These are phyloP conservation scores for Mycena rosella DNA, from an alignment of 768 basidiomycete genomes.

Conservation along the genomic window DNA sequence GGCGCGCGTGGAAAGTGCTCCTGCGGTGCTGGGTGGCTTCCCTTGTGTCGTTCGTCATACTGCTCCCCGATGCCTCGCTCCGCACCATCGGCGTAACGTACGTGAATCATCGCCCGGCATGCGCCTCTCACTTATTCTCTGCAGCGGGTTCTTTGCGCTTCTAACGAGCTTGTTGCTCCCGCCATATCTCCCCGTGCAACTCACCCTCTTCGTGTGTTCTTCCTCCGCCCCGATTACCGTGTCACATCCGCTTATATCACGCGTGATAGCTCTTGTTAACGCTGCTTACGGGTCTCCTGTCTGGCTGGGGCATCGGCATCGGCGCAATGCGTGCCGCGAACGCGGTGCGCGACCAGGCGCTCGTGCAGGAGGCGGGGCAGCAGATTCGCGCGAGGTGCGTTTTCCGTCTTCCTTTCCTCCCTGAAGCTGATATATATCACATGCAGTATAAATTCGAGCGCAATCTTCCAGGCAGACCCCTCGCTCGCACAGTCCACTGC, in stretches of 20 bases:
- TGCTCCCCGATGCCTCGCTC: constrained; percentile 55
- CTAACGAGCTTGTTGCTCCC: constrained; percentile 60
- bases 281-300: constrained; percentile 57
- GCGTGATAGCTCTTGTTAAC: constrained; percentile 51
- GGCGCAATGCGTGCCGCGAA: constrained; percentile 67
- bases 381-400: constrained; percentile 49
- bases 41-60: constrained; percentile 54
- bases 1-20: constrained; percentile 51
- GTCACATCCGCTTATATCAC: too few relatives aligned
- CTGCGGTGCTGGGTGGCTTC: constrained; percentile 56
- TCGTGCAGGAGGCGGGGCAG: constrained; percentile 45
- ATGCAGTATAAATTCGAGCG: not conserved
- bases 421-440: not conserved
- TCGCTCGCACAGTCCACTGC: constrained; percentile 51
- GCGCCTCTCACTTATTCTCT: not conserved
- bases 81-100: constrained; percentile 55
- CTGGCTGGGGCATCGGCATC: constrained; percentile 69
- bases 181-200: constrained; percentile 61
- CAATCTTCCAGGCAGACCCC: constrained; percentile 52
- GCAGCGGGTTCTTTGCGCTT: constrained; percentile 60
- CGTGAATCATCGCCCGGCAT: constrained; percentile 25
- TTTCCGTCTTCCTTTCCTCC: too few relatives aligned
- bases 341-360: constrained; percentile 49
- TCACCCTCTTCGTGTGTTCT: constrained; percentile 60
- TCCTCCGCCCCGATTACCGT: too few relatives aligned